These are phyloP conservation scores for Dactylellina haptotyla DNA, from an alignment of 2,329 filamentous ascomycete genomes.

Conservation along the genomic window DNA sequence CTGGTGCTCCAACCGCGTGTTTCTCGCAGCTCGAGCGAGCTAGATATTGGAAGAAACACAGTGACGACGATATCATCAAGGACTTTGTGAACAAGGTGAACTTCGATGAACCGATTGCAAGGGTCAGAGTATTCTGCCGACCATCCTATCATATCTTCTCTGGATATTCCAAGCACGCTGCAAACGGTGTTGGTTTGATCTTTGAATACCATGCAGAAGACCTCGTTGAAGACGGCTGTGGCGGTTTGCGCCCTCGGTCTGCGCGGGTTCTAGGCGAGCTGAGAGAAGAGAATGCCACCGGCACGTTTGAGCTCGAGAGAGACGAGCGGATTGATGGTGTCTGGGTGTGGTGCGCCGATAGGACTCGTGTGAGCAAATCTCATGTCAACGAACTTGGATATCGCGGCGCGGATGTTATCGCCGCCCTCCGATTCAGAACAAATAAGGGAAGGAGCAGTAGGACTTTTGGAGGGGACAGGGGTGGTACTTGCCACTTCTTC, in stretches of 20 bases:
- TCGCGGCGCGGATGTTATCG: conserved; percentile 39
- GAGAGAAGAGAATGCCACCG: conserved; percentile 43
- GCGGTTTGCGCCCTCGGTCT: conserved; percentile 36
- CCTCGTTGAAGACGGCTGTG: conserved; percentile 41
- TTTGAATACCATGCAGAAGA: conserved; percentile 46
- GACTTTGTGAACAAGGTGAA: conserved; percentile 48
- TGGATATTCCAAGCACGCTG: conserved; percentile 34
- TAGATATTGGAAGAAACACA: conserved; percentile 40
- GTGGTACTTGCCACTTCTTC: conserved; percentile 48
- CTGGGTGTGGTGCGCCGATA: conserved; percentile 50
- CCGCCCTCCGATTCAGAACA: conserved; percentile 40
- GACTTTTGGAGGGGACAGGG: conserved; percentile 43
- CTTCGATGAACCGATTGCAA: conserved; percentile 41
- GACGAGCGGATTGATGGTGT: conserved; percentile 41
- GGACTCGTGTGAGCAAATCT: conserved; percentile 37
- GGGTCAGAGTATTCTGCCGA: conserved; percentile 37
- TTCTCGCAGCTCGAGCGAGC: conserved; percentile 47
- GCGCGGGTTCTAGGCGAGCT: conserved; percentile 39
- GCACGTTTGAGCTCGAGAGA: conserved; percentile 44
- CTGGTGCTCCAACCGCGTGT: conserved; percentile 37
- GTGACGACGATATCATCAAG: conserved; percentile 42
- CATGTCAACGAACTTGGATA: conserved; percentile 50
- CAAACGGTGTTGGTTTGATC: conserved; percentile 40
- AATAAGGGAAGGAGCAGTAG: conserved; percentile 36
- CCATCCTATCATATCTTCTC: conserved; percentile 34